Percentiles rank a stretch among this genome's conserved stretches.
Evolutionary conservation across 2,329 filamentous ascomycete species (phyloP).

Genomic region (Xylariomycetidae sp.): DNA sequence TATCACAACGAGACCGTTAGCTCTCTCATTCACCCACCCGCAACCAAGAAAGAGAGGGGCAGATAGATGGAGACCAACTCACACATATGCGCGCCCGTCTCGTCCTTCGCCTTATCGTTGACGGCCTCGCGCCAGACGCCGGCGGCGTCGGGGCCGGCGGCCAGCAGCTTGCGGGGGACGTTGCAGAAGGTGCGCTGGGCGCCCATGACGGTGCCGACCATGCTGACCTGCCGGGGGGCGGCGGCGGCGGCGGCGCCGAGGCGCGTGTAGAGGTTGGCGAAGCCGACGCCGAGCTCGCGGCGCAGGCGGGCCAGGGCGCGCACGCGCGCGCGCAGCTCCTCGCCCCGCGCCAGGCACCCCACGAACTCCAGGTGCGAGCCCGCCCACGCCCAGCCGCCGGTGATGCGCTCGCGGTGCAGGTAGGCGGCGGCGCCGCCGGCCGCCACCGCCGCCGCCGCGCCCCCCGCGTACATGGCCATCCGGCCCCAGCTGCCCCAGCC

Average conservation of each 20-base stretch:
- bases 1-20: constrained; percentile 28
- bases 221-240: constrained; percentile 41
- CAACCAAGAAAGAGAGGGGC: not conserved
- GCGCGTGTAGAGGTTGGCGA: constrained; percentile 80
- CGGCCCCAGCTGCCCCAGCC: constrained; percentile 78
- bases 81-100: constrained; percentile 74
- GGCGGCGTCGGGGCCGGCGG: constrained; percentile 22
- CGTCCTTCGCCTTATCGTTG: constrained; percentile 75
- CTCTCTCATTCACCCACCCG: too few relatives aligned
- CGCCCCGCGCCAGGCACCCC: constrained; percentile 75
- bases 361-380: constrained; percentile 91
- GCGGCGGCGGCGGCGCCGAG: constrained; percentile 64
- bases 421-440: constrained; percentile 83
- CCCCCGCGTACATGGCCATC: constrained; percentile 79
- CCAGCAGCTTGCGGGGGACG: constrained; percentile 50
- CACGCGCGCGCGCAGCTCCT: constrained; percentile 73
- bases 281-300: constrained; percentile 63
- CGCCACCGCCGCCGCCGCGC: constrained; percentile 74
- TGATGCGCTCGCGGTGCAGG: constrained; percentile 74
- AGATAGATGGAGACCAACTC: too few relatives aligned
- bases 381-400: constrained; percentile 72
- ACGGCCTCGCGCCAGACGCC: constrained; percentile 63
- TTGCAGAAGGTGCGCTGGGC: constrained; percentile 84
- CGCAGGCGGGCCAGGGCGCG: constrained; percentile 60
- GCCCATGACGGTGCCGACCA: constrained; percentile 56